phyloP scores from a whole-genome alignment of 805 yeast species.

The Brettanomyces bruxellensis region DNA sequence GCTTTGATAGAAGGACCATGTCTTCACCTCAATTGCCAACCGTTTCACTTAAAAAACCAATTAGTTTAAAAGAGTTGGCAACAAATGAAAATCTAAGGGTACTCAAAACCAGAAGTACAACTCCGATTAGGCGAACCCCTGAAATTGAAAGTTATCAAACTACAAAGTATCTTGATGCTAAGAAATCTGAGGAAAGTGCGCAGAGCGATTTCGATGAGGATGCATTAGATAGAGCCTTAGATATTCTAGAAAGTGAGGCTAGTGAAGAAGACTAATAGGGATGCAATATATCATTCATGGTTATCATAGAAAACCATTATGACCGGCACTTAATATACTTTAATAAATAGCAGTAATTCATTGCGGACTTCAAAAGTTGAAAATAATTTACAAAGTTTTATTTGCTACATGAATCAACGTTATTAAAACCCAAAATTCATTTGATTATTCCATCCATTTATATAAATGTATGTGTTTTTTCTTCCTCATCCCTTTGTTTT shows the following conservation, averaged over 20 bases:
- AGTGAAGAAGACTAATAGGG: conserved; percentile 15
- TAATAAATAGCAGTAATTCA: no score
- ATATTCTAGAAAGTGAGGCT: conserved; percentile 9
- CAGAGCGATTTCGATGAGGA: conserved; percentile 14
- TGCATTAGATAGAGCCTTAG: conserved; percentile 18
- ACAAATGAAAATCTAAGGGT: conserved; percentile 9
- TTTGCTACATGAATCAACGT: no score
- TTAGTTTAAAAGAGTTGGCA: conserved; percentile 14
- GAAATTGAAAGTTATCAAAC: background rate
- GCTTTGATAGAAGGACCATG: conserved; percentile 1
- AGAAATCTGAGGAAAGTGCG: background rate
- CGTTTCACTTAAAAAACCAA: conserved; percentile 5
- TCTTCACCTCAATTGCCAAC: background rate
- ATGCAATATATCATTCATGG: no score
- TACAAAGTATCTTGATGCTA: no score
- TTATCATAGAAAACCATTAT: no score
- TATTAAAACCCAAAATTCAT: no score
- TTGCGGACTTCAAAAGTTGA: no score
- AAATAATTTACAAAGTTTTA: no score
- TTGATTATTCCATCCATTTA: no score
- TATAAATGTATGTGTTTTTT: no score
- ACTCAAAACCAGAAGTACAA: background rate
- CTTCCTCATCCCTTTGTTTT: no score
- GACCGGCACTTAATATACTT: no score
- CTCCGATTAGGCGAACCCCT: background rate